Evolutionary conservation across 257 asterid species (phyloP), one percentile per base, ranked within the genome.

Genomic region (Gentiana macrophylla): DNA sequence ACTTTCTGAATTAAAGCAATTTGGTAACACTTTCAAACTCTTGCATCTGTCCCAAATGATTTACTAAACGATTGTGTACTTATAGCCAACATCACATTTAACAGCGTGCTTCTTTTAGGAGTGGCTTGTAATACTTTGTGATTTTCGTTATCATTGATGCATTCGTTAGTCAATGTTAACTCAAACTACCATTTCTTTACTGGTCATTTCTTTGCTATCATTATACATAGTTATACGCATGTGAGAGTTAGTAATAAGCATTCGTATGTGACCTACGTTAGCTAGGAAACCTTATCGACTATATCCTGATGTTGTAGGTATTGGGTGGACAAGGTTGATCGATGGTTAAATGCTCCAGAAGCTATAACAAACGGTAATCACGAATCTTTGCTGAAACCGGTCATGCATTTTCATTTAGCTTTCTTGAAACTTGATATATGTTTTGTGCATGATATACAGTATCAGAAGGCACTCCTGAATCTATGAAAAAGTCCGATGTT

Each of bases 271-370:
- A 5, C 8, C 6, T 6, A 10, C 9, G 9, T 5, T 41, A n/a
- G n/a, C n/a, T n/a, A n/a, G n/a, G n/a, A n/a, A n/a, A n/a, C n/a
- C n/a, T n/a, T n/a, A 5, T 41, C 8, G 9, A 5, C 46, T 41
- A 10, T 41, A 41, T 5, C 9, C 46, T 41, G 6, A 41, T 41
- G 2, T 53, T 75, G 73, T 82, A 91, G 98, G 70, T 75, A 71
- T 62, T 91, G 98, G 98, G 78, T 77, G 72, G 65, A 54, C 62
- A 70, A 79, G 90, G 89, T 91, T 54, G 95, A 91, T 66, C 79
- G 76, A 44, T 91, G 88, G 86, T 74, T 75, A 63, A 65, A 7
- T 65, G 77, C 84, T 63, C 63, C 93, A 32, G 63, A 68, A 12
- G 83, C 86, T 54, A 61, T 80, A 55, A 69, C 80, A 81, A 86